These are phyloP conservation scores for Podospora sp. DNA, from an alignment of 495 filamentous ascomycete species.

Conservation along the genomic window DNA sequence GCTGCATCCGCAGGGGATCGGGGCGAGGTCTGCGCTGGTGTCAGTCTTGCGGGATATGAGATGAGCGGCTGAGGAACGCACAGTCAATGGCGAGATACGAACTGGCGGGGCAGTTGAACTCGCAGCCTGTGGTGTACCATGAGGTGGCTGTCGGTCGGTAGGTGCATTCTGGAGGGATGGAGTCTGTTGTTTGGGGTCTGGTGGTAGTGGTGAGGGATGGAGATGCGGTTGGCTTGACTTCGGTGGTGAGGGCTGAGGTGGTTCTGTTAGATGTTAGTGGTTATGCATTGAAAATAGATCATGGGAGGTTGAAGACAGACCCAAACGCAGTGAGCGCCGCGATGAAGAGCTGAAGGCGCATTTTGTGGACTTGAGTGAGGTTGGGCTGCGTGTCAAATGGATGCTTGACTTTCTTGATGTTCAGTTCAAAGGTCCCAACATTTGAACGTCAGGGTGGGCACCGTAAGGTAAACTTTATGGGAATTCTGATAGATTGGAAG, in stretches of 20 bases:
- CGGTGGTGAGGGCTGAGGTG: not conserved
- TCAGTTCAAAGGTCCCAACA: too few species aligned
- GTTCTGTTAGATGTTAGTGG: not conserved
- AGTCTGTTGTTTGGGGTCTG: not conserved
- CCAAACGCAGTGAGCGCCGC: too few species aligned
- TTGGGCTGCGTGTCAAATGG: too few species aligned
- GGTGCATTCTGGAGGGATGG: conserved; percentile 11
- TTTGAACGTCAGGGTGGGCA: too few species aligned
- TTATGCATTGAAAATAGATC: too few species aligned
- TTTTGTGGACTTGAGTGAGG: too few species aligned
- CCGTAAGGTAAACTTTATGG: too few species aligned
- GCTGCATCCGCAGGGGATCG: conserved; percentile 29
- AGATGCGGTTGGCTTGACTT: not conserved
- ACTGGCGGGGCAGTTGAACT: not conserved
- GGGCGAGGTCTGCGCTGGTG: conserved; percentile 14
- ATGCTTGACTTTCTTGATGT: too few species aligned
- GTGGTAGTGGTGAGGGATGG: not conserved
- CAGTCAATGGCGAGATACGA: not conserved
- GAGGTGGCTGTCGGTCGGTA: not conserved
- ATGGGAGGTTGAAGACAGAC: too few species aligned
- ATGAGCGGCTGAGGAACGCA: not conserved
- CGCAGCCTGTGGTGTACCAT: not conserved
- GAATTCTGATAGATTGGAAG: too few species aligned
- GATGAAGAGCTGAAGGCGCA: too few species aligned
- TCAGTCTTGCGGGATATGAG: not conserved